Conservation (phyloP, 2,329 filamentous ascomycete species). For the Claviceps capensis region DNA sequence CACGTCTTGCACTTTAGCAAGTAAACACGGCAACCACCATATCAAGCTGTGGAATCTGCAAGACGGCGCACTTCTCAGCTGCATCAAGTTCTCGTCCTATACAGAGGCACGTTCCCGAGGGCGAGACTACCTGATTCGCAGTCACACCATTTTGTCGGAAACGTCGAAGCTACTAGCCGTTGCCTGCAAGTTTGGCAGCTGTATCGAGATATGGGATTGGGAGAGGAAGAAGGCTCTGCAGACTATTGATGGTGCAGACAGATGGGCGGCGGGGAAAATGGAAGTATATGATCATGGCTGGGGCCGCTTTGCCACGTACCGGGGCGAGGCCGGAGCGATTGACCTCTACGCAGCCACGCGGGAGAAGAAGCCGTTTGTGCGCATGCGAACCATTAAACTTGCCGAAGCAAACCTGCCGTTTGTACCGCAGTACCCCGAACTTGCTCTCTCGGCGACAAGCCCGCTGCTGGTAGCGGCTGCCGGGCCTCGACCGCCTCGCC, state of each 20-base stretch:
- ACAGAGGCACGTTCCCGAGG: slow-evolving; percentile 24
- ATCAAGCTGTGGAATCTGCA: slow-evolving; percentile 84
- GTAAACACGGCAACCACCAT: slow-evolving; percentile 45
- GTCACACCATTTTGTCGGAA: slow-evolving; percentile 27
- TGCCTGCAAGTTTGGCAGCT: slow-evolving; percentile 24
- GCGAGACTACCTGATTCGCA: slow-evolving; percentile 29
- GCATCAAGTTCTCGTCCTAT: slow-evolving; percentile 26
- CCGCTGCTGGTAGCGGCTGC: slow-evolving; percentile 25
- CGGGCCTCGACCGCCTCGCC: slow-evolving; percentile 24
- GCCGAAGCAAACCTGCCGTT: slow-evolving; percentile 21
- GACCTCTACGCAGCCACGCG: slow-evolving; percentile 19
- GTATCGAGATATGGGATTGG: slow-evolving; percentile 28
- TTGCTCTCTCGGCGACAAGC: slow-evolving; percentile 25
- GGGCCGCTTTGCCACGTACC: slow-evolving; percentile 22
- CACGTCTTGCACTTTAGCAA: slow-evolving; percentile 20
- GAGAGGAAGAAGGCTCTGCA: slow-evolving; percentile 25
- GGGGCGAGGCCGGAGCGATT: slow-evolving; percentile 17
- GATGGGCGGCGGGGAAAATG: slow-evolving; percentile 23
- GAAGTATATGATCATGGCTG: slow-evolving; percentile 21
- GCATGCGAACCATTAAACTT: slow-evolving; percentile 22
- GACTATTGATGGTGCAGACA: slow-evolving; percentile 21
- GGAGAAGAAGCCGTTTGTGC: slow-evolving; percentile 24
- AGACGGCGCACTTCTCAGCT: slow-evolving; percentile 57
- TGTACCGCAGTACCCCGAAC: slow-evolving; percentile 24
- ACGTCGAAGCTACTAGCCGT: slow-evolving; percentile 23